phyloP scores from a whole-genome alignment of 176 grass and related monocot genomes.

The barley (Hordeum vulgare) region DNA sequence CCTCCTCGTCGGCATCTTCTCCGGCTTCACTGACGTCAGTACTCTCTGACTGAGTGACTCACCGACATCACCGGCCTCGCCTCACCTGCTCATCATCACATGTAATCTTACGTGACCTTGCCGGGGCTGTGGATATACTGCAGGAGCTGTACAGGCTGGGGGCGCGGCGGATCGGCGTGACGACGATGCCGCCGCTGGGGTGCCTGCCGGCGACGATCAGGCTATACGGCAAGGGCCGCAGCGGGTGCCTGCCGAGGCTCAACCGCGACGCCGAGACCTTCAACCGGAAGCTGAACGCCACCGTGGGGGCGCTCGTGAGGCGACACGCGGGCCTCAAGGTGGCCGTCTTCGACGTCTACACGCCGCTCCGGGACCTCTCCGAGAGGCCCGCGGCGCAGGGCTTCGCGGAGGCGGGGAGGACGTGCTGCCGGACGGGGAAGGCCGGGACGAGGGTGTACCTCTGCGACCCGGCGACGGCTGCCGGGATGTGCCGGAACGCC shows the following conservation, averaged over 20 bases:
- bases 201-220: constrained; percentile 58
- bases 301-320: constrained; percentile 12
- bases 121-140: neutral
- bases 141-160: constrained; percentile 30
- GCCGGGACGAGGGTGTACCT: constrained; percentile 49
- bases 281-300: constrained; percentile 60
- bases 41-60: no score
- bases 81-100: neutral
- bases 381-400: neutral
- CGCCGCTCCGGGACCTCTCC: neutral
- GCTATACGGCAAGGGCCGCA: constrained; percentile 40
- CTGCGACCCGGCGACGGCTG: constrained; percentile 29
- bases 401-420: constrained; percentile 32
- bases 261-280: constrained; percentile 58
- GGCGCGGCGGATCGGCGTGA: constrained; percentile 66
- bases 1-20: constrained; percentile 44
- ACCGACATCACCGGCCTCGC: neutral
- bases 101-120: neutral
- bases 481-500: constrained; percentile 48
- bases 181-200: constrained; percentile 65
- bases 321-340: neutral
- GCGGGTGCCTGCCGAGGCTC: constrained; percentile 44
- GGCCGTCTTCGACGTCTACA: neutral
- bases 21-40: constrained; percentile 42
- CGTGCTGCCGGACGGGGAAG: constrained; percentile 64